phyloP scores from a whole-genome alignment of 2,329 filamentous ascomycete species.

The Sclerotiophoma versabilis region DNA sequence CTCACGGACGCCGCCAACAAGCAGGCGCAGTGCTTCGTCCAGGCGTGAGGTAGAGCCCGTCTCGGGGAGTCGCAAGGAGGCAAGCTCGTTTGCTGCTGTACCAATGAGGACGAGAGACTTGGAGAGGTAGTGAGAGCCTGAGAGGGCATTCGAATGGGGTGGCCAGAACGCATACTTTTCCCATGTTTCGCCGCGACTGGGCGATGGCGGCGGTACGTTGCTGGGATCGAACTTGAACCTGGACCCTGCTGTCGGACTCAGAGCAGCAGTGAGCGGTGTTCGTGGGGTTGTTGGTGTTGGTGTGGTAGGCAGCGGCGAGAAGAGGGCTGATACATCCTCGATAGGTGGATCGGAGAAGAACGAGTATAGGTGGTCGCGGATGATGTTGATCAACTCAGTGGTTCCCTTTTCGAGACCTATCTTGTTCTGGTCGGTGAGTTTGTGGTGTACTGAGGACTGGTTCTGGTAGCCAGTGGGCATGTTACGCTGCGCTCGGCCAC shows the following conservation, averaged over 20 bases:
- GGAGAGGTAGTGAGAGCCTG: constrained; percentile 87
- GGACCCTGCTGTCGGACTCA: constrained; percentile 68
- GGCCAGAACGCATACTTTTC: constrained; percentile 97
- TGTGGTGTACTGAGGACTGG: constrained; percentile 81
- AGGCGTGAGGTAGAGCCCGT: constrained; percentile 56
- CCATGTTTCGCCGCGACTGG: constrained; percentile 78
- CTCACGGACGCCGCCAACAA: constrained; percentile 82
- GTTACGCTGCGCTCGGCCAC: constrained; percentile 80
- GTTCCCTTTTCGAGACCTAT: constrained; percentile 77
- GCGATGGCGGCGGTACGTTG: constrained; percentile 79
- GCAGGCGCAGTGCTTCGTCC: constrained; percentile 74
- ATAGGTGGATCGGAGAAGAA: constrained; percentile 90
- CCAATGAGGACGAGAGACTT: constrained; percentile 83
- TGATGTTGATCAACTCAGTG: constrained; percentile 80
- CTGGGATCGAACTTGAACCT: constrained; percentile 81
- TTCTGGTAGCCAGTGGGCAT: constrained; percentile 83
- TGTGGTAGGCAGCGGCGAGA: constrained; percentile 78
- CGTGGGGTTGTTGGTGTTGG: constrained; percentile 68
- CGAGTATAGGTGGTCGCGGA: constrained; percentile 78
- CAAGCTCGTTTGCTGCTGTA: constrained; percentile 86
- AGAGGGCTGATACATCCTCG: constrained; percentile 86
- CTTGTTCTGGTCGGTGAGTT: constrained; percentile 74
- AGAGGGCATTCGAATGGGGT: constrained; percentile 88
- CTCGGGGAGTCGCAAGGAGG: constrained; percentile 73
- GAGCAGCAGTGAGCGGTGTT: constrained; percentile 61